phyloP scores from a whole-genome alignment of 2,329 filamentous ascomycete species.

The Dactylonectria macrodidyma region DNA sequence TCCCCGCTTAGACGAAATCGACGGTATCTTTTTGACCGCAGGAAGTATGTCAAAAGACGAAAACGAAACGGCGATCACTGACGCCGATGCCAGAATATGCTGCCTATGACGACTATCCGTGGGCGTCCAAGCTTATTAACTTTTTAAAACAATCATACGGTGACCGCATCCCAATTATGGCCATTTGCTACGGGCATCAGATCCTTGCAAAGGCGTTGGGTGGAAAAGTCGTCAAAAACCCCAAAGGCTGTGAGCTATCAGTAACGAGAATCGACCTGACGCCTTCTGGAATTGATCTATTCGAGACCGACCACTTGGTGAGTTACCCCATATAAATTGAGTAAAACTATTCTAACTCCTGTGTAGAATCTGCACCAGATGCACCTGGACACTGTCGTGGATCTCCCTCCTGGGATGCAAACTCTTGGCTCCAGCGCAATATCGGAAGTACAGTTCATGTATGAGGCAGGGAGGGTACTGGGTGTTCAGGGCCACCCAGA shows the following conservation, averaged over 20 bases:
- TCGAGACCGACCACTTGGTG: constrained; percentile 5
- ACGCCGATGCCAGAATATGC: constrained; percentile 3
- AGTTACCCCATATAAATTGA: background rate
- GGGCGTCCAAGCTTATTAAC: constrained; percentile 7
- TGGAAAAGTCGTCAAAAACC: constrained; percentile 10
- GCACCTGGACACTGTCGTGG: constrained; percentile 2
- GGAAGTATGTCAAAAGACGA: background rate
- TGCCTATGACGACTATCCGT: constrained; percentile 17
- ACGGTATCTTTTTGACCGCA: constrained; percentile 12
- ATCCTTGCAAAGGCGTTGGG: constrained; percentile 13
- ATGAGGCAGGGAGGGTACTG: constrained; percentile 8
- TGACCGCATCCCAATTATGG: background rate
- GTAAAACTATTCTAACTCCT: background rate
- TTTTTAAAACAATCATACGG: constrained; percentile 5
- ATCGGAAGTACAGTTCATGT: constrained; percentile 7
- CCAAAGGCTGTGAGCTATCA: constrained; percentile 12
- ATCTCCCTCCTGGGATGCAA: background rate
- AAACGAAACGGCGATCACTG: background rate
- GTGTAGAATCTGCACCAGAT: constrained; percentile 7
- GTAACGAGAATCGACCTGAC: constrained; percentile 11
- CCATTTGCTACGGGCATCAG: constrained; percentile 21
- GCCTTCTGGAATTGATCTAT: background rate
- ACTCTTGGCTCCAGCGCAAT: constrained; percentile 5
- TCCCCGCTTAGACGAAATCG: background rate
- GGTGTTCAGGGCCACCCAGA: constrained; percentile 18